Evolutionary conservation across 345 rosid genomes (phyloP).

Genomic region (Gossypium raimondii): DNA sequence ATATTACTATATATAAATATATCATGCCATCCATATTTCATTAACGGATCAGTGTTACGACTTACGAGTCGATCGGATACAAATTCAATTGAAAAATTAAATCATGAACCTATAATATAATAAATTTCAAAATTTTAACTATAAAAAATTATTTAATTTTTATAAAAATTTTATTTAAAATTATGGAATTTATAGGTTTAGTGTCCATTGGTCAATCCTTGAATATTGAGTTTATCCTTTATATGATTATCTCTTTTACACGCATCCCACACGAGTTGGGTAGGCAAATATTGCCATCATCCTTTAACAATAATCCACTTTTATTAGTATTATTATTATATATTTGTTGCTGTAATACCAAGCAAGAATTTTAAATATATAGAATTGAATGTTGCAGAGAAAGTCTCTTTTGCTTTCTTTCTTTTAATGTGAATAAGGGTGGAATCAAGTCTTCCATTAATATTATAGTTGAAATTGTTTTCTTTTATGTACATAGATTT

Average conservation of each 20-base stretch:
- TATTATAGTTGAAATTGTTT: too few species aligned
- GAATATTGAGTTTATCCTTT: not conserved
- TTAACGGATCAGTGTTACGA: too few species aligned
- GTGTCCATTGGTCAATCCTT: conserved; percentile 9
- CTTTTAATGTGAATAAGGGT: not conserved
- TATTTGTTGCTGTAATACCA: not conserved
- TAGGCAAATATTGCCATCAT: conserved; percentile 14
- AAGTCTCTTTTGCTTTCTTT: not conserved
- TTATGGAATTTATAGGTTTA: not conserved
- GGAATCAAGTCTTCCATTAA: conserved; percentile 6
- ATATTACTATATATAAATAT: not conserved
- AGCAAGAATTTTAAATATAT: not conserved
- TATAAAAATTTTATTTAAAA: not conserved
- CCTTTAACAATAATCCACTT: not conserved
- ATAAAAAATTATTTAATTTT: too few species aligned
- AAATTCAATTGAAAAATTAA: too few species aligned
- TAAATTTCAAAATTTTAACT: too few species aligned
- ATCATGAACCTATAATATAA: too few species aligned
- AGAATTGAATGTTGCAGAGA: not conserved
- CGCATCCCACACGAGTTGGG: conserved; percentile 17
- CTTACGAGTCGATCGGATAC: too few species aligned
- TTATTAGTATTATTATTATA: not conserved
- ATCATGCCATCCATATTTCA: too few species aligned
- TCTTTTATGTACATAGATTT: too few species aligned
- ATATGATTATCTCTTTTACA: not conserved